These are phyloP conservation scores for Kwoniella dejecticola DNA, from an alignment of 768 basidiomycete species.

Conservation along the genomic window DNA sequence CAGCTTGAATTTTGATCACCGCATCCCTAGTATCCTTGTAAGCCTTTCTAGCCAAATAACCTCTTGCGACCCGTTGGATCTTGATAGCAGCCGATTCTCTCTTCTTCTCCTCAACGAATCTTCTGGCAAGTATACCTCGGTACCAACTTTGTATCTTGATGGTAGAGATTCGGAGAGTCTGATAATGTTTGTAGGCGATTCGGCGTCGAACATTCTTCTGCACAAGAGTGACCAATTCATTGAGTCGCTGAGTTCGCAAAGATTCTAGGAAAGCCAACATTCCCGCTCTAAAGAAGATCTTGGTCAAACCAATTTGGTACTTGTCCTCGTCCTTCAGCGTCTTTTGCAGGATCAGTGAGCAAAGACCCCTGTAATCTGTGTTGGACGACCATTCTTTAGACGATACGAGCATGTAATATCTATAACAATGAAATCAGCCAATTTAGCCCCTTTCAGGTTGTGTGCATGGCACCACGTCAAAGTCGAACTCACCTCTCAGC, in stretches of 20 bases:
- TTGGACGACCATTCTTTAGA: conserved; percentile 78
- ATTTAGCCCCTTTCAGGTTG: not conserved
- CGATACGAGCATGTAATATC: conserved; percentile 94
- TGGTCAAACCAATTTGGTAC: conserved; percentile 93
- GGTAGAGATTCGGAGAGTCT: conserved; percentile 67
- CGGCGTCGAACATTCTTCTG: conserved; percentile 95
- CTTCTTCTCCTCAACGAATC: conserved; percentile 69
- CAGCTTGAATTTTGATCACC: conserved; percentile 74
- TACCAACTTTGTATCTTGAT: conserved; percentile 93
- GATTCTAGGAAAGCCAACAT: conserved; percentile 96
- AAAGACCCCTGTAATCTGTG: conserved; percentile 76
- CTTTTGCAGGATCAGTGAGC: conserved; percentile 76
- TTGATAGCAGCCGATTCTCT: conserved; percentile 72
- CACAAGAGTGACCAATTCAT: conserved; percentile 87
- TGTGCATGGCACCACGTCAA: not conserved
- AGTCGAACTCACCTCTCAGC: conserved; percentile 75
- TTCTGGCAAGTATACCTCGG: conserved; percentile 79
- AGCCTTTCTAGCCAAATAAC: conserved; percentile 70
- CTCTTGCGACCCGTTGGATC: conserved; percentile 72
- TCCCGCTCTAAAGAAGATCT: conserved; percentile 98
- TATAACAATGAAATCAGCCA: conserved; percentile 48
- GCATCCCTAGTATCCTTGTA: conserved; percentile 68
- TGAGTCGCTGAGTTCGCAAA: conserved; percentile 81
- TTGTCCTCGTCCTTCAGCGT: conserved; percentile 93
- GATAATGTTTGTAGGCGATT: conserved; percentile 80